phyloP scores from a whole-genome alignment of 1,139 yeast genomes.

The Eremothecium gossypii region DNA sequence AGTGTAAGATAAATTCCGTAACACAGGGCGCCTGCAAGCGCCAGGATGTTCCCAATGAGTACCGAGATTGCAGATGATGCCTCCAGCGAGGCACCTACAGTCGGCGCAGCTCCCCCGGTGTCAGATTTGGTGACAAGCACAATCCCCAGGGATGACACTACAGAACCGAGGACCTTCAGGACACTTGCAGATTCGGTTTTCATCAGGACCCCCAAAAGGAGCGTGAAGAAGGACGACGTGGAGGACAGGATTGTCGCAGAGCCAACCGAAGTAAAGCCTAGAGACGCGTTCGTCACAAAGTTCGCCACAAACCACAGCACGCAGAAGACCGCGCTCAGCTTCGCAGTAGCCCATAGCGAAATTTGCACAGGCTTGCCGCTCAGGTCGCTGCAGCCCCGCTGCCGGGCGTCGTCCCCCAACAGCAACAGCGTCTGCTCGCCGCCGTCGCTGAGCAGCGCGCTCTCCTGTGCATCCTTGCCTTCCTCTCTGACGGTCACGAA shows the following conservation, averaged over 20 bases:
- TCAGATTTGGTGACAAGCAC: conserved; percentile 63
- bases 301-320: conserved; percentile 86
- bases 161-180: conserved; percentile 57
- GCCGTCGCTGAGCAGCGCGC: conserved; percentile 11
- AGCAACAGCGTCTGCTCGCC: conserved; percentile 8
- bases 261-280: conserved; percentile 83
- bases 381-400: not conserved
- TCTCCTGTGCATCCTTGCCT: conserved; percentile 16
- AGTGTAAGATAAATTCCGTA: conserved; percentile 90
- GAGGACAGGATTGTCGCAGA: conserved; percentile 88
- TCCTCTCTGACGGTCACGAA: conserved; percentile 17
- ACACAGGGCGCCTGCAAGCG: conserved; percentile 72
- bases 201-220: conserved; percentile 67
- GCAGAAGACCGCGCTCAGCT: conserved; percentile 70
- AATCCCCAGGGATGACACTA: conserved; percentile 72
- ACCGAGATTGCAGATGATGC: conserved; percentile 34
- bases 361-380: conserved; percentile 11
- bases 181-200: conserved; percentile 60
- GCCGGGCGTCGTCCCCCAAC: conserved; percentile 1
- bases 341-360: conserved; percentile 40
- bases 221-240: conserved; percentile 86
- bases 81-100: not conserved
- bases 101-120: conserved; percentile 15
- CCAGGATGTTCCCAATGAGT: conserved; percentile 62
- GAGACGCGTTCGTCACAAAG: conserved; percentile 76